Evolutionary conservation across 169 alveolate species (phyloP).

Genomic region (Cryptosporidium bovis): DNA sequence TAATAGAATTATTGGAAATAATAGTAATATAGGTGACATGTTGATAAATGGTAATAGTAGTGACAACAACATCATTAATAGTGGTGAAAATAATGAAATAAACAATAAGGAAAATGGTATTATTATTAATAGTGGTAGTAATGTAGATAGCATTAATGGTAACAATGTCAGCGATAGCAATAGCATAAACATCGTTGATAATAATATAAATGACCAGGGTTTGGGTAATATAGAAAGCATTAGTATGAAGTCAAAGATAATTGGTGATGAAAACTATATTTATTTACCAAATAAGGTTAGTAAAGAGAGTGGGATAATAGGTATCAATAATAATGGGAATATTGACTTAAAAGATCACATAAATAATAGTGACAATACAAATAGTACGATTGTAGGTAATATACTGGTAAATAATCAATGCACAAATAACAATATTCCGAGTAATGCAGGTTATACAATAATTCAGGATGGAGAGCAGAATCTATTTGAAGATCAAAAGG

Average conservation of each 20-base stretch:
- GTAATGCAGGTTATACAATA: neutral
- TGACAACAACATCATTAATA: neutral
- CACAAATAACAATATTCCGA: neutral
- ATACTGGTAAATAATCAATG: neutral
- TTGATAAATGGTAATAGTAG: neutral
- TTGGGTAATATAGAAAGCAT: too few relatives aligned
- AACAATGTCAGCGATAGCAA: neutral
- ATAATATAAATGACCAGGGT: neutral
- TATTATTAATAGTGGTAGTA: neutral
- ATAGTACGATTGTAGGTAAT: neutral
- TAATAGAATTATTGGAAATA: slow-evolving; percentile 18
- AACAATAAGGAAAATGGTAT: neutral
- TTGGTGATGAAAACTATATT: too few relatives aligned
- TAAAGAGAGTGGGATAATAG: neutral
- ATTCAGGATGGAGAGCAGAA: neutral
- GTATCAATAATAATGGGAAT: neutral
- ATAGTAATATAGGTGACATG: slow-evolving; percentile 12
- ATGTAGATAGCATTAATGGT: neutral
- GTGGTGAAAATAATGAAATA: neutral
- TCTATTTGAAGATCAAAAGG: neutral
- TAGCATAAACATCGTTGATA: neutral
- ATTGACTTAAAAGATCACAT: neutral
- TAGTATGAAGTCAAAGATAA: too few relatives aligned
- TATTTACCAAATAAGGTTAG: too few relatives aligned
- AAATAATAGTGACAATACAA: neutral